phyloP scores from a whole-genome alignment of 352 stramenopile genomes.

The Pythium monospermum region DNA sequence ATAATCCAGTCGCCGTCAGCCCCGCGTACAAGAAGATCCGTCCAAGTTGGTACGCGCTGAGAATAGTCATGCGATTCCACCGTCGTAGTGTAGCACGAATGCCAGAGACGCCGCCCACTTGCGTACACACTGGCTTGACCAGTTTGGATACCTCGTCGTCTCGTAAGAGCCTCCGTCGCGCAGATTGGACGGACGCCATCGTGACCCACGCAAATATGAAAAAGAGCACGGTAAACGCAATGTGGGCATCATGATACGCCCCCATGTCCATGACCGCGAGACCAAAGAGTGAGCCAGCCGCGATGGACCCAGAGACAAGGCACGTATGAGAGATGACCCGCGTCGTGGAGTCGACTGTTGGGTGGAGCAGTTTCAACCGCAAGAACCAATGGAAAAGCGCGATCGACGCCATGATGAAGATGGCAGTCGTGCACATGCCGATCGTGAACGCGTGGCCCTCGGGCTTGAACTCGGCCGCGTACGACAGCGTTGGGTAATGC shows the following conservation, averaged over 20 bases:
- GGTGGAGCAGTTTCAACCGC: slow-evolving; percentile 30
- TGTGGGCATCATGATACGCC: slow-evolving; percentile 59
- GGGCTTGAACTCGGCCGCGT: slow-evolving; percentile 72
- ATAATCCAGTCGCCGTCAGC: slow-evolving; percentile 55
- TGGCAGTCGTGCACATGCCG: slow-evolving; percentile 73
- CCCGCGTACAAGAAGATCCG: slow-evolving; percentile 40
- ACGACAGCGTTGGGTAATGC: slow-evolving; percentile 80
- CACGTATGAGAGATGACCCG: slow-evolving; percentile 15
- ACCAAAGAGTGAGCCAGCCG: slow-evolving; percentile 47
- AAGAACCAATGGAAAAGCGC: slow-evolving; percentile 72
- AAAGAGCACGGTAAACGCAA: slow-evolving; percentile 69
- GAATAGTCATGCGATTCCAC: slow-evolving; percentile 49
- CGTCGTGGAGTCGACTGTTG: neutral
- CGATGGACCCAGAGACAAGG: slow-evolving; percentile 26
- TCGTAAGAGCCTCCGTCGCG: slow-evolving; percentile 33
- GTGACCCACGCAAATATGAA: slow-evolving; percentile 67
- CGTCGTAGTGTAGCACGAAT: slow-evolving; percentile 26
- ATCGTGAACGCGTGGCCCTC: slow-evolving; percentile 62
- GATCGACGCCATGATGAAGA: slow-evolving; percentile 60
- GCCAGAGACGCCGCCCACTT: slow-evolving; percentile 23
- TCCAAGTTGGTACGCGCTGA: slow-evolving; percentile 45
- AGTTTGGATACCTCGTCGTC: slow-evolving; percentile 28
- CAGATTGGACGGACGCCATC: slow-evolving; percentile 54
- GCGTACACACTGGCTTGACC: slow-evolving; percentile 5
- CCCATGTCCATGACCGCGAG: slow-evolving; percentile 80